Conservation (phyloP, 495 filamentous ascomycete genomes). For the Lindgomyces ingoldianus region DNA sequence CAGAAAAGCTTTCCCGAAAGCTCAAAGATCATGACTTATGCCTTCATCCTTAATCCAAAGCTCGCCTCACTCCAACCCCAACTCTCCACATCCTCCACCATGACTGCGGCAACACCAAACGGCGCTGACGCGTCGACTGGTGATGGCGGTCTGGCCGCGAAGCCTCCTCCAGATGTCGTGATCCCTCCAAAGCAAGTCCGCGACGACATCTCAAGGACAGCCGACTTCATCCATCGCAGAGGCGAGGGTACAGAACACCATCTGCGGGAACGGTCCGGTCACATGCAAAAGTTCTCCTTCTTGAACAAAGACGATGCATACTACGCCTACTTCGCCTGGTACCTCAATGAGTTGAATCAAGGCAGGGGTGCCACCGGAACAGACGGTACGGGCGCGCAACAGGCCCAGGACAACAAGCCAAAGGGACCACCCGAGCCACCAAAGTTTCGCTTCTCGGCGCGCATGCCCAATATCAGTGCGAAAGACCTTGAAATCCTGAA, state of each 20-base stretch:
- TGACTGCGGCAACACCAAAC: constrained; percentile 42
- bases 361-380: constrained; percentile 79
- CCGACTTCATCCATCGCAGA: constrained; percentile 5
- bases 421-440: constrained; percentile 85
- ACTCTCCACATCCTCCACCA: constrained; percentile 48
- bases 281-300: constrained; percentile 80
- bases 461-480: constrained; percentile 96
- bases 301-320: constrained; percentile 80
- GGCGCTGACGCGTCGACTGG: constrained; percentile 1
- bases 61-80: neutral
- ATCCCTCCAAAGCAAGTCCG: constrained; percentile 20
- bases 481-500: constrained; percentile 92
- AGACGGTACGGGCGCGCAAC: constrained; percentile 67
- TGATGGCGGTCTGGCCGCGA: constrained; percentile 9
- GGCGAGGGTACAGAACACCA: constrained; percentile 54
- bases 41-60: neutral
- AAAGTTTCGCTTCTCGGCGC: constrained; percentile 89
- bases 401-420: constrained; percentile 62
- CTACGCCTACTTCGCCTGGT: constrained; percentile 85
- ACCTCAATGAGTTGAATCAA: constrained; percentile 77
- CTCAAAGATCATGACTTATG: neutral
- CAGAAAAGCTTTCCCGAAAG: neutral
- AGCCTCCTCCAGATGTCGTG: constrained; percentile 17
- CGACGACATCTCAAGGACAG: constrained; percentile 18
- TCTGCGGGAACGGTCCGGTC: constrained; percentile 80